Evolutionary conservation across 805 yeast genomes (phyloP).

Genomic region (Suhomyces sp.): DNA sequence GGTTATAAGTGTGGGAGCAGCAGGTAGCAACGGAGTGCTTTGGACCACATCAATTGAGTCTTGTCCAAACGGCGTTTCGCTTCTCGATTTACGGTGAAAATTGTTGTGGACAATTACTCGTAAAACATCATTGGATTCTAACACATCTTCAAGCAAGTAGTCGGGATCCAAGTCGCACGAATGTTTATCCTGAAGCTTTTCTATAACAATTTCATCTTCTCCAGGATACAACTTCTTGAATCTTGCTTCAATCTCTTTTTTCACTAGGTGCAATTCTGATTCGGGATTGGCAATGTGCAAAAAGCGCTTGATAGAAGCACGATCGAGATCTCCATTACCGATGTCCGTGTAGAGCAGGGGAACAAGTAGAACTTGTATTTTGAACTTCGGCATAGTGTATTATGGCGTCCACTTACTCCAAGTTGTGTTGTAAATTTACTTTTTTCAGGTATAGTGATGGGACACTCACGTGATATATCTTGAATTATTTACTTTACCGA

Average conservation of each 20-base stretch:
- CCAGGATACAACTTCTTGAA: constrained; percentile 65
- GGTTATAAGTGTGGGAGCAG: constrained; percentile 21
- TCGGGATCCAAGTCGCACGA: constrained; percentile 81
- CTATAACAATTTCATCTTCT: constrained; percentile 51
- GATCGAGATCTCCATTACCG: constrained; percentile 19
- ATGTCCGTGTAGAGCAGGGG: constrained; percentile 22
- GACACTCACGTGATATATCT: neutral
- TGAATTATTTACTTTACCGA: neutral
- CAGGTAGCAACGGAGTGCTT: constrained; percentile 13
- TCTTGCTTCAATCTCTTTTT: constrained; percentile 53
- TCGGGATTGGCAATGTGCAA: constrained; percentile 58
- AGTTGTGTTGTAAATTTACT: neutral
- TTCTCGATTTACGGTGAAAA: constrained; percentile 9
- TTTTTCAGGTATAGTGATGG: neutral
- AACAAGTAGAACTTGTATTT: constrained; percentile 35
- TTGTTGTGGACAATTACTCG: constrained; percentile 33
- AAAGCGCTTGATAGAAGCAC: constrained; percentile 43
- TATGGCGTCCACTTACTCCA: neutral
- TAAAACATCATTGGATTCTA: constrained; percentile 37
- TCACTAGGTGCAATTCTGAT: constrained; percentile 46
- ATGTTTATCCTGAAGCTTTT: constrained; percentile 63
- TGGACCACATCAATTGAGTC: constrained; percentile 5
- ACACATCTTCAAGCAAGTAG: constrained; percentile 61
- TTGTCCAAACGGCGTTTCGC: constrained; percentile 1
- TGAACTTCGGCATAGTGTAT: constrained; percentile 10